These are phyloP conservation scores for Boletus insuetus DNA, from an alignment of 768 basidiomycete genomes.

Conservation along the genomic window DNA sequence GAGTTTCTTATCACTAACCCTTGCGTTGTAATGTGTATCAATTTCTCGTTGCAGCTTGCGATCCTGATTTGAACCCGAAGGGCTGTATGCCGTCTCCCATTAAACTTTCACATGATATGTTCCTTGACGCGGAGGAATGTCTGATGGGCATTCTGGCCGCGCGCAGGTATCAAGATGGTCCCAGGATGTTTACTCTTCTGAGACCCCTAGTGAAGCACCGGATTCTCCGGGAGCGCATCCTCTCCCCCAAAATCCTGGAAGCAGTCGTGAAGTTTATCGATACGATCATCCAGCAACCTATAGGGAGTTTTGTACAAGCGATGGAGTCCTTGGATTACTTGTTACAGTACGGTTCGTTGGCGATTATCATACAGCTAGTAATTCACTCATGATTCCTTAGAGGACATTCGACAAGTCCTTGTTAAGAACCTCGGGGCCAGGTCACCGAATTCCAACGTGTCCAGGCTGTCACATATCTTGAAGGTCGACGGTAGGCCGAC, in stretches of 20 bases:
- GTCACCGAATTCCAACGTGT: neutral
- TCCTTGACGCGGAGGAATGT: conserved; percentile 13
- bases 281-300: neutral
- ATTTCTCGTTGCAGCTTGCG: conserved; percentile 2
- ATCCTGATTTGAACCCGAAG: neutral
- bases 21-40: too few species aligned
- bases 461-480: conserved; percentile 16
- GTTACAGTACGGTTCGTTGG: conserved; percentile 16
- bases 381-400: conserved; percentile 1
- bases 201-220: conserved; percentile 17
- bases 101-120: neutral
- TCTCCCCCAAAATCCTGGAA: conserved; percentile 11
- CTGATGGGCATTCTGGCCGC: conserved; percentile 5
- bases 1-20: neutral
- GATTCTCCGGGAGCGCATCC: conserved; percentile 14
- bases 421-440: conserved; percentile 2
- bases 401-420: conserved; percentile 6
- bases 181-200: conserved; percentile 19
- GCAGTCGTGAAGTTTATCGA: conserved; percentile 15
- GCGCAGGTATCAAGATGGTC: conserved; percentile 16
- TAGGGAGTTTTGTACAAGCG: conserved; percentile 15
- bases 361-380: neutral
- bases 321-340: conserved; percentile 22
- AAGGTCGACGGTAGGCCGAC: conserved; percentile 7
- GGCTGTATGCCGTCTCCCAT: neutral